Evolutionary conservation across 1,284 basidiomycete genomes (phyloP).

Genomic region (Microbotryum lychnidis-dioicae): DNA sequence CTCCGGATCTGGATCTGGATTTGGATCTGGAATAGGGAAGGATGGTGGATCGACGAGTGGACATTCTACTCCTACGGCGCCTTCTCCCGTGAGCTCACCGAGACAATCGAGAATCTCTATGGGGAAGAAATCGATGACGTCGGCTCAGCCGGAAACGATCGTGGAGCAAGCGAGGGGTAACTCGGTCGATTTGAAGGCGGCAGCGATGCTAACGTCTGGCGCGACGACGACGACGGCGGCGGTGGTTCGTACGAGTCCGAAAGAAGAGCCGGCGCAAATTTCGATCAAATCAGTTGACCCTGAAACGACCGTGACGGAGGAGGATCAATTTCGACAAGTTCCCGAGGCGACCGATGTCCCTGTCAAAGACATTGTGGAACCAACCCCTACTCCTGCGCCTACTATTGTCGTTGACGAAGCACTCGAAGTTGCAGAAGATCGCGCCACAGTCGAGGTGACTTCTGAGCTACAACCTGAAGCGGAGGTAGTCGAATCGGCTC

Average conservation of each 20-base stretch:
- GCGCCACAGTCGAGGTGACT: no score
- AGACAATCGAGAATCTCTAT: not conserved
- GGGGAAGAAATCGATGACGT: not conserved
- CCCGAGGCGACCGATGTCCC: no score
- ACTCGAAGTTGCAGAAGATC: no score
- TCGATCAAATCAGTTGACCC: no score
- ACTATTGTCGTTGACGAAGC: no score
- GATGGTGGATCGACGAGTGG: not conserved
- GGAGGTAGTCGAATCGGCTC: no score
- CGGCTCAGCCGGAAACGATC: not conserved
- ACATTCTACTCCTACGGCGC: not conserved
- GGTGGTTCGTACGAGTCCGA: not conserved
- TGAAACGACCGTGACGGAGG: no score
- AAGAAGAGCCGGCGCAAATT: no score
- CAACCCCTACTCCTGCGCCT: no score
- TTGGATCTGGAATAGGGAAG: not conserved
- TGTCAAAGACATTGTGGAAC: no score
- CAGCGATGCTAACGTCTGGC: not conserved
- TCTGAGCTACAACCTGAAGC: no score
- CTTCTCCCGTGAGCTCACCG: not conserved
- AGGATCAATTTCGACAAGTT: no score
- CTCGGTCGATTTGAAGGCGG: not conserved
- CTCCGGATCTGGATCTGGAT: not conserved
- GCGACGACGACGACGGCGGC: not conserved
- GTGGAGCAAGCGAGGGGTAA: conserved; percentile 3